Evolutionary conservation across 192 early-diverging fungal species (phyloP).

Genomic region (Tieghemiomyces parasiticus): DNA sequence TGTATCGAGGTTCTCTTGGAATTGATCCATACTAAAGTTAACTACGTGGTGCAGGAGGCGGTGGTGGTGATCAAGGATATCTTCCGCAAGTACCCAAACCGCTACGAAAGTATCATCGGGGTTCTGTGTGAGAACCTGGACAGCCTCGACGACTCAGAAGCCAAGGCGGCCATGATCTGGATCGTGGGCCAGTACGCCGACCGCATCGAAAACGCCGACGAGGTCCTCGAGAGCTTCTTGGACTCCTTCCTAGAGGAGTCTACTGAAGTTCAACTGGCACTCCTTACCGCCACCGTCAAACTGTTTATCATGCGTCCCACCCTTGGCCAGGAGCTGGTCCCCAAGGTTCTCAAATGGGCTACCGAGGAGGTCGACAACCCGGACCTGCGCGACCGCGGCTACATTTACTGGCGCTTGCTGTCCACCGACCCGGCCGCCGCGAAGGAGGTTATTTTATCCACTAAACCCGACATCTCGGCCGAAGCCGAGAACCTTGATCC

Average conservation of each 20-base stretch:
- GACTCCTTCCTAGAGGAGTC: constrained; percentile 85
- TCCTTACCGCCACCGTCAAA: constrained; percentile 93
- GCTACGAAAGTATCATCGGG: constrained; percentile 87
- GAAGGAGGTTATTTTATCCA: constrained; percentile 79
- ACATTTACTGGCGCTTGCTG: constrained; percentile 94
- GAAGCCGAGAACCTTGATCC: constrained; percentile 87
- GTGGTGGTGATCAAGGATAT: constrained; percentile 98
- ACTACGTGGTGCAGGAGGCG: constrained; percentile 97
- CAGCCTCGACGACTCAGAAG: constrained; percentile 91
- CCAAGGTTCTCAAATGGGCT: constrained; percentile 85
- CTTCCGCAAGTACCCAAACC: constrained; percentile 95
- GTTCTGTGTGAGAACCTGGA: constrained; percentile 92
- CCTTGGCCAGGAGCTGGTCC: constrained; percentile 83
- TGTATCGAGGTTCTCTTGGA: constrained; percentile 82
- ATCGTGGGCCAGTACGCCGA: constrained; percentile 98
- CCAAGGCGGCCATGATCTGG: constrained; percentile 98
- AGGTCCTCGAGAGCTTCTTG: constrained; percentile 72
- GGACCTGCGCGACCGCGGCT: constrained; percentile 93
- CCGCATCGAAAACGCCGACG: constrained; percentile 91
- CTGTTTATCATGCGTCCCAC: constrained; percentile 87
- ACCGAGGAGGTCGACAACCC: constrained; percentile 94
- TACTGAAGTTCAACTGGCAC: constrained; percentile 75
- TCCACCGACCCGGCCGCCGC: constrained; percentile 87
- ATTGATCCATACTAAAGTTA: constrained; percentile 91
- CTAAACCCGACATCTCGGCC: constrained; percentile 86